Evolutionary conservation across 805 yeast genomes (phyloP).

Genomic region (Maudiozyma bulderi): DNA sequence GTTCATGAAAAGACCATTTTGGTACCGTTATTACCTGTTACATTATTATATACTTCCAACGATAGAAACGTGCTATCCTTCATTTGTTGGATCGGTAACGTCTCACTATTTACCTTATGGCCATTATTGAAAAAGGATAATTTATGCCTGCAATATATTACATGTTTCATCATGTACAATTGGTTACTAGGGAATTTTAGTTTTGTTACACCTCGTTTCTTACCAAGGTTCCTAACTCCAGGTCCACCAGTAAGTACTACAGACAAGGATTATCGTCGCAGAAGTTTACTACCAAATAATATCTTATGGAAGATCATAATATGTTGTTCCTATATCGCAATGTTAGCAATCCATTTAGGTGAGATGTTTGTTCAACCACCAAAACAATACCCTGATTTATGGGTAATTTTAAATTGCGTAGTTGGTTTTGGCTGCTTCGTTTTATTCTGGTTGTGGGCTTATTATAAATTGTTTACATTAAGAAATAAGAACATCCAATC

Average conservation of each 20-base stretch:
- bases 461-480: conserved; percentile 40
- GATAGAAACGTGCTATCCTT: conserved; percentile 56
- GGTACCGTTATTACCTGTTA: conserved; percentile 78
- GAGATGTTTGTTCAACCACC: conserved; percentile 51
- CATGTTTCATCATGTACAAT: conserved; percentile 53
- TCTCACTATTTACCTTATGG: conserved; percentile 77
- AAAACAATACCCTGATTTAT: conserved; percentile 62
- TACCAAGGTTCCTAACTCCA: conserved; percentile 35
- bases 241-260: conserved; percentile 35
- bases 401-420: conserved; percentile 69
- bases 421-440: conserved; percentile 68
- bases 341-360: conserved; percentile 41
- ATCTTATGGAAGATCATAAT: conserved; percentile 44
- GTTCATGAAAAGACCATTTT: conserved; percentile 92
- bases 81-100: conserved; percentile 79
- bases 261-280: conserved; percentile 27
- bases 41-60: conserved; percentile 47
- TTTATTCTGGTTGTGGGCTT: conserved; percentile 75
- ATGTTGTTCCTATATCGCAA: conserved; percentile 42
- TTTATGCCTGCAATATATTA: conserved; percentile 60
- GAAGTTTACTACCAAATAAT: conserved; percentile 40
- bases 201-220: conserved; percentile 38
- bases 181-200: conserved; percentile 68
- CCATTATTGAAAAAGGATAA: conserved; percentile 77
- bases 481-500: conserved; percentile 21